A percentile compares a stretch with the other conserved stretches of the same genome.
These are phyloP conservation scores for Alternaria conjuncta DNA, from an alignment of 2,329 filamentous ascomycete genomes.

Conservation along the genomic window DNA sequence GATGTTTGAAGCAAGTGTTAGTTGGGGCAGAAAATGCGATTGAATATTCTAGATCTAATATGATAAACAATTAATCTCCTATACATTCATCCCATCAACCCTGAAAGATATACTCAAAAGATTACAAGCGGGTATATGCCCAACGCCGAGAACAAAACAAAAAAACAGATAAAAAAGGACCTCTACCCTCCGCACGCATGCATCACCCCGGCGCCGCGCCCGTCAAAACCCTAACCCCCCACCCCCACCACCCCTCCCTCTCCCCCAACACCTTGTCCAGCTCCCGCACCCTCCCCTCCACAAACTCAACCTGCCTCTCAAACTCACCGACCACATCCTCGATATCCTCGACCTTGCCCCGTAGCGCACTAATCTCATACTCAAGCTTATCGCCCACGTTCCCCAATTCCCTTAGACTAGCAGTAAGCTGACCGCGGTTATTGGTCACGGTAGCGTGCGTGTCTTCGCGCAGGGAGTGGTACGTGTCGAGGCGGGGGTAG, in stretches of 20 bases:
- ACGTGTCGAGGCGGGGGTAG: conserved; percentile 72
- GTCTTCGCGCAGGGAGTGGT: conserved; percentile 69
- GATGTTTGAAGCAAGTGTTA: too few species aligned
- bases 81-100: not conserved
- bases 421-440: conserved; percentile 71
- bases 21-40: too few species aligned
- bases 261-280: conserved; percentile 62
- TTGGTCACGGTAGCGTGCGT: conserved; percentile 73
- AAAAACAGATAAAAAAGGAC: too few species aligned
- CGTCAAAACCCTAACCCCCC: conserved; percentile 23
- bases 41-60: not conserved
- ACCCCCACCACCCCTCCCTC: conserved; percentile 46
- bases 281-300: conserved; percentile 56
- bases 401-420: conserved; percentile 79
- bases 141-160: not conserved
- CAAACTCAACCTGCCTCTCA: conserved; percentile 66
- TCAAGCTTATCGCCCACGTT: conserved; percentile 83
- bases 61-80: not conserved
- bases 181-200: not conserved
- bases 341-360: conserved; percentile 82
- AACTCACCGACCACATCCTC: conserved; percentile 83
- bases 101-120: not conserved
- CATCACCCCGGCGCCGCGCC: not conserved
- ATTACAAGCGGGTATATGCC: not conserved
- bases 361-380: conserved; percentile 85